A percentile compares a stretch with the other conserved stretches of the same genome.
Evolutionary conservation across 257 asterid species (phyloP).

Genomic region (Solanum microdontum): DNA sequence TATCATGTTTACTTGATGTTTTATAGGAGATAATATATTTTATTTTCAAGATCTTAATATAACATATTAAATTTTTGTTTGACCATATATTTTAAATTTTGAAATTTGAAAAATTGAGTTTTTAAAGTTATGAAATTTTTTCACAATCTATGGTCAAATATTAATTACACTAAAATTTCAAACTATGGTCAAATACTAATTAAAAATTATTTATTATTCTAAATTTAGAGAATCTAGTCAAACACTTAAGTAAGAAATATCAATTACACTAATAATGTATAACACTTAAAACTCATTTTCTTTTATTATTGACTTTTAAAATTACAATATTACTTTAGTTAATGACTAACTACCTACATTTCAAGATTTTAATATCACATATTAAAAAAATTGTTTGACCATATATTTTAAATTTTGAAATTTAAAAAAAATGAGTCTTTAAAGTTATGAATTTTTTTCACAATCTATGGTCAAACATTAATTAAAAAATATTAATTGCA

Average conservation of each 20-base stretch:
- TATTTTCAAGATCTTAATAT: too few species aligned
- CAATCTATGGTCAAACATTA: background rate
- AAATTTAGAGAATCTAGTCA: too few species aligned
- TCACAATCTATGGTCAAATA: background rate
- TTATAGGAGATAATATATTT: background rate
- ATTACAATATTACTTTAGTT: background rate
- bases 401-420: too few species aligned
- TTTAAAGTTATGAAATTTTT: too few species aligned
- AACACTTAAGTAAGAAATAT: background rate
- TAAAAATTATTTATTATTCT: too few species aligned
- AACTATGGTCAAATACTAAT: background rate
- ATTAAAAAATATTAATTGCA: too few species aligned
- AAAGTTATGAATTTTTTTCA: too few species aligned
- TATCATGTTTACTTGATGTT: background rate
- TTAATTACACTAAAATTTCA: background rate
- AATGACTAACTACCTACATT: too few species aligned
- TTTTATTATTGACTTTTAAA: background rate
- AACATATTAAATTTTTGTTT: too few species aligned
- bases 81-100: background rate
- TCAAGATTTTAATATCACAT: too few species aligned
- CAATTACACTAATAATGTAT: background rate
- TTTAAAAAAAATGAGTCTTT: too few species aligned
- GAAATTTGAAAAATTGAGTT: too few species aligned
- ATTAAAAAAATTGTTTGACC: accelerated
- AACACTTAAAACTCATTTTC: background rate